Conservation (phyloP, 1,284 basidiomycete genomes). For the Ustilago cynodontis region DNA sequence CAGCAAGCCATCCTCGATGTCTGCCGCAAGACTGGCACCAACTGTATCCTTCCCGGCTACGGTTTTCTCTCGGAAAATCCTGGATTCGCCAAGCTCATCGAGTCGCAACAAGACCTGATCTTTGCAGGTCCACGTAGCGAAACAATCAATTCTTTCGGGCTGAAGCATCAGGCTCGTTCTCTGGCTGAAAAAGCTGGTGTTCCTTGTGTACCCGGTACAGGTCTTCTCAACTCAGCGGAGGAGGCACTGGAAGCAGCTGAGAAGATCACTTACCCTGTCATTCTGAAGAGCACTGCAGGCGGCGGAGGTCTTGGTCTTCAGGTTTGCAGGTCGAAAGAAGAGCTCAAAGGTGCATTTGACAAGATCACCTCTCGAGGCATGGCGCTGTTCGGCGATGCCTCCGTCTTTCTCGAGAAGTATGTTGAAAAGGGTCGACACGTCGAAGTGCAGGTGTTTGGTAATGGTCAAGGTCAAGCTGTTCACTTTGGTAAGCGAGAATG, state of each 20-base stretch:
- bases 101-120: constrained; percentile 73
- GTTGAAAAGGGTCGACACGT: constrained; percentile 70
- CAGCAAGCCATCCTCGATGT: constrained; percentile 33
- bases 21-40: constrained; percentile 13
- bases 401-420: constrained; percentile 78
- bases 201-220: constrained; percentile 76
- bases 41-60: constrained; percentile 76
- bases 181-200: constrained; percentile 74
- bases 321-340: constrained; percentile 73
- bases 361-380: constrained; percentile 66
- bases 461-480: constrained; percentile 75
- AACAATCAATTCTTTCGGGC: constrained; percentile 75
- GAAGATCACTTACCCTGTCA: constrained; percentile 75
- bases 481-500: constrained; percentile 79
- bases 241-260: constrained; percentile 73
- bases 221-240: constrained; percentile 70
- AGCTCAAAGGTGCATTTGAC: constrained; percentile 71
- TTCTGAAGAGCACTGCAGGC: constrained; percentile 79
- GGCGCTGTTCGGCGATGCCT: constrained; percentile 74
- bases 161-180: constrained; percentile 76
- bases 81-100: constrained; percentile 68
- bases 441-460: constrained; percentile 80
- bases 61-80: constrained; percentile 77
- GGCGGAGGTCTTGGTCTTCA: constrained; percentile 81
- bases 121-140: constrained; percentile 77